Evolutionary conservation across 768 basidiomycete genomes (phyloP), one percentile per base, ranked within the genome.

Genomic region (Cantharellus anzutake): DNA sequence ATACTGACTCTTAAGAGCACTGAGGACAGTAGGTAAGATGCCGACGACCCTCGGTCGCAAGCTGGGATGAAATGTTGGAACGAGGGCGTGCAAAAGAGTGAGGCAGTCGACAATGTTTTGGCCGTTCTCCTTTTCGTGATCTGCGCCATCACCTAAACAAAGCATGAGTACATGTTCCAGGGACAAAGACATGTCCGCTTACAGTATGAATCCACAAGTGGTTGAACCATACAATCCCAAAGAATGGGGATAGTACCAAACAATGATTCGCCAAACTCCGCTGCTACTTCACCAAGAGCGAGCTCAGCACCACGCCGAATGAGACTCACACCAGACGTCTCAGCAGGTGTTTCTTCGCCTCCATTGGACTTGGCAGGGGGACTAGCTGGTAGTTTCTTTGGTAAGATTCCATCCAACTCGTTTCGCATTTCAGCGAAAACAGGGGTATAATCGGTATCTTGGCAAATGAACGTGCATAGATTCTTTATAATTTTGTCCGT

Each of bases 401-500:
- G 66, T 87, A 94, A 72, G 42, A 97, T 86, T 1, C 86, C 91
- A 16, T 84, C 78, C 0, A 42, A 40, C 3, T 62, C 53, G 20
- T 63, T 56, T 37, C 62, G 64, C 41, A 62, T 64, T 4, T 77
- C 78, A 1, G 83, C 77, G 68, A 98, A 98, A 1, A 94, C 83
- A 2, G 96, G 96, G 0, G 92, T 96, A 59, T 85, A 79, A 48
- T 84, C 82, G 4, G 79, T 76, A 68, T 99, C 96, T 66, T 91
- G 88, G 67, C 94, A 98, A 3, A 98, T 74, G 72, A 98, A 98
- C 0, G 89, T 92, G 73, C 90, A 94, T 4, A 98, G 79, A 68
- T 99, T 99, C 73, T 90, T 91, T 63, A 98, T 82, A 60, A 99
- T 89, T 75, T 99, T 99, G 66, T 92, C 89, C 1, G 86, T 85